These are phyloP conservation scores for Umbelopsis sp. DNA, from an alignment of 192 early-diverging fungal species.

Conservation along the genomic window DNA sequence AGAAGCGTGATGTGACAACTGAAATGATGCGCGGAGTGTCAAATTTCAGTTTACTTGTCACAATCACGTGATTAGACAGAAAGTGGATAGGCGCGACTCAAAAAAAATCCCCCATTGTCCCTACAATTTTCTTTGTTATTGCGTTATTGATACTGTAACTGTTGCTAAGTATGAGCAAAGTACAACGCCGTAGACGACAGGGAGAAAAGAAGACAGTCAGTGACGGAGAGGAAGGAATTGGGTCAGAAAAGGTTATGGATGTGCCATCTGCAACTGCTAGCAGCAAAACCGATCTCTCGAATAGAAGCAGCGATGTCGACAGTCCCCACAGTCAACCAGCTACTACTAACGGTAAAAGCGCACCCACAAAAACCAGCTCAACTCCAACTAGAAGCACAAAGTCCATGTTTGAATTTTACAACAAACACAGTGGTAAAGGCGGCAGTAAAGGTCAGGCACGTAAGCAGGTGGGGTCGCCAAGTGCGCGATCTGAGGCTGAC, in stretches of 20 bases:
- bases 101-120: background rate
- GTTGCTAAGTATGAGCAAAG: background rate
- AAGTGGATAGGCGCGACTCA: background rate
- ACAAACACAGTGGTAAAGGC: background rate
- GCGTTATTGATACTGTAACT: background rate
- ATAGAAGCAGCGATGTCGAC: background rate
- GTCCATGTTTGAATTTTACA: background rate
- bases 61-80: background rate
- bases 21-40: no score
- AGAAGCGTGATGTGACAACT: no score
- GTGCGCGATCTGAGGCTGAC: no score
- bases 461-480: background rate
- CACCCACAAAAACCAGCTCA: background rate
- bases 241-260: background rate
- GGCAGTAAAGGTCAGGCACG: background rate
- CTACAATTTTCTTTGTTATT: slow-evolving; percentile 8
- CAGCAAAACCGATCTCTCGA: background rate
- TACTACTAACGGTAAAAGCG: background rate
- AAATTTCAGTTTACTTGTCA: background rate
- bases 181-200: slow-evolving; percentile 15
- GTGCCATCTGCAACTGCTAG: background rate
- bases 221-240: slow-evolving; percentile 1
- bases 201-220: background rate
- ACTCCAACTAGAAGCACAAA: slow-evolving; percentile 8
- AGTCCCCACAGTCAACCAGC: background rate